Conservation (phyloP, 2,329 filamentous ascomycete species). For the Phialophora expanda region DNA sequence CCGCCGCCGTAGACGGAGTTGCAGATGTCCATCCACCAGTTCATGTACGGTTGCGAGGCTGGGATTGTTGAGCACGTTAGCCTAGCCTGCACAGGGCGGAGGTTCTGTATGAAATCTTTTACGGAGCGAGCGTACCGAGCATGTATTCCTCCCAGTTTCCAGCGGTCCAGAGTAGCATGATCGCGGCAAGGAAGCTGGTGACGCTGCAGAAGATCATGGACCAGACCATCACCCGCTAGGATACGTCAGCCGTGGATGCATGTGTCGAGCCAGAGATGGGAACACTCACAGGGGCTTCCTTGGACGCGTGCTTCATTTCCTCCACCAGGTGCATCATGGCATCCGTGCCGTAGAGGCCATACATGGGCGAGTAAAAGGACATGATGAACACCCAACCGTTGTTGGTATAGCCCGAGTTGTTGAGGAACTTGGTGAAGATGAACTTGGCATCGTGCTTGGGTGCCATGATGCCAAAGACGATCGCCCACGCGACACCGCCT, state of each 20-base stretch:
- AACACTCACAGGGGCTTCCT: slow-evolving; percentile 30
- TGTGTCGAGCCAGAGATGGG: background rate
- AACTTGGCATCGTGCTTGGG: slow-evolving; percentile 45
- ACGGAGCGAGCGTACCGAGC: slow-evolving; percentile 21
- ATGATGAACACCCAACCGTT: slow-evolving; percentile 65
- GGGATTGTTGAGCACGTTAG: slow-evolving; percentile 46
- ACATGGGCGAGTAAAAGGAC: slow-evolving; percentile 70
- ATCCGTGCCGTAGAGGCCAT: slow-evolving; percentile 67
- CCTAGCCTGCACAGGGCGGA: background rate
- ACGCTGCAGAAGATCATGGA: slow-evolving; percentile 35
- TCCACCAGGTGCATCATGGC: slow-evolving; percentile 63
- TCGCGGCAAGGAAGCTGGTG: slow-evolving; percentile 31
- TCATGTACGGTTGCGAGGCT: slow-evolving; percentile 48
- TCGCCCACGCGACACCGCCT: slow-evolving; percentile 31
- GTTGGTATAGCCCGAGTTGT: slow-evolving; percentile 46
- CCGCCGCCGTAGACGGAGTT: slow-evolving; percentile 45
- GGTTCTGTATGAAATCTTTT: background rate
- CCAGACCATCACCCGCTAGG: slow-evolving; percentile 34
- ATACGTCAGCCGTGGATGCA: slow-evolving; percentile 43
- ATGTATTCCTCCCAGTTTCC: slow-evolving; percentile 33
- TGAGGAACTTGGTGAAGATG: slow-evolving; percentile 63
- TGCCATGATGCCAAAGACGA: slow-evolving; percentile 35
- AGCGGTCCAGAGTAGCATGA: slow-evolving; percentile 34
- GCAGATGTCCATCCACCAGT: slow-evolving; percentile 46
- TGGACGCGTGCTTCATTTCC: slow-evolving; percentile 61